Conservation (phyloP, 495 filamentous ascomycete species). For the Astrocystis sublimbata region DNA sequence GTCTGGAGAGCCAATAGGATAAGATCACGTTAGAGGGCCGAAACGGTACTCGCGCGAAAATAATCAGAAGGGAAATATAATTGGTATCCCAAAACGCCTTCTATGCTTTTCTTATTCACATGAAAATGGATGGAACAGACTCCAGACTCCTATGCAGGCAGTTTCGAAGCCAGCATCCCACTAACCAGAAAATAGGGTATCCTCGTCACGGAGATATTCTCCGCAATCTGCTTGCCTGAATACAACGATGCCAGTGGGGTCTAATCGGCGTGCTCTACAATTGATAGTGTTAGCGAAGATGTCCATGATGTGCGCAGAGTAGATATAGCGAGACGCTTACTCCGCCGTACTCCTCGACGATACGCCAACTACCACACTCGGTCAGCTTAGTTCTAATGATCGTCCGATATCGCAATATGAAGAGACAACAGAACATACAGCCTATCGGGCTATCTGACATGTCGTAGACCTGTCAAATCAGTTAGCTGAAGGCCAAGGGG, state of each 20-base stretch:
- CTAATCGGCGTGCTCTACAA: constrained; percentile 61
- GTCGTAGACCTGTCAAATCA: constrained; percentile 42
- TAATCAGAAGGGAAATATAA: constrained; percentile 8
- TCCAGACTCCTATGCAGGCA: constrained; percentile 11
- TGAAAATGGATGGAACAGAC: constrained; percentile 3
- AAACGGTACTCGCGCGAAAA: neutral
- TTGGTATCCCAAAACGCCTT: constrained; percentile 21
- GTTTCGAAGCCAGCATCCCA: neutral
- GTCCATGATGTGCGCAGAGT: neutral
- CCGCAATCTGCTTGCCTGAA: constrained; percentile 90
- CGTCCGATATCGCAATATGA: neutral
- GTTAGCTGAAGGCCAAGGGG: neutral
- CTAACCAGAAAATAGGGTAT: constrained; percentile 54
- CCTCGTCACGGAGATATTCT: constrained; percentile 84
- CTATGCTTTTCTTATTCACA: constrained; percentile 7
- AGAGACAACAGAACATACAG: constrained; percentile 34
- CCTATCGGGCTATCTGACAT: constrained; percentile 79
- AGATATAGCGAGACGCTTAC: neutral
- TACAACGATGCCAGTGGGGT: constrained; percentile 82
- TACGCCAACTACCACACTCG: constrained; percentile 46
- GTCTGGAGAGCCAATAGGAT: neutral
- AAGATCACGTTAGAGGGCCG: neutral
- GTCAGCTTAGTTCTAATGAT: constrained; percentile 2
- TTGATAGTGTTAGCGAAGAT: neutral
- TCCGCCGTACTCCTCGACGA: constrained; percentile 82